Evolutionary conservation across 2,329 filamentous ascomycete genomes (phyloP), one percentile per base, ranked within the genome.

Genomic region (Monosporascus sp.): DNA sequence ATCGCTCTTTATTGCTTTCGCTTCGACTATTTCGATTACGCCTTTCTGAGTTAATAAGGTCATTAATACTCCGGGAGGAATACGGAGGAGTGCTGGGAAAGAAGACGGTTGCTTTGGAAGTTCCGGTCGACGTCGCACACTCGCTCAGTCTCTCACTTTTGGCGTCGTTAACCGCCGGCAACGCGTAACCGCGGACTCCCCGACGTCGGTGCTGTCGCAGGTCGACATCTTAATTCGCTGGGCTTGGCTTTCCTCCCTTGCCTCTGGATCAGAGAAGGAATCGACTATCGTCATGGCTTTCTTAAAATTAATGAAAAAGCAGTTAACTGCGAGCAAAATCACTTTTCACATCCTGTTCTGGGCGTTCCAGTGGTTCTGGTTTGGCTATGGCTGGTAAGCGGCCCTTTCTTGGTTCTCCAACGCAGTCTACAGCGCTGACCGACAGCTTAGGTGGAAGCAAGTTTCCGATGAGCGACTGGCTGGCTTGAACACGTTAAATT

Each of bases 341-440:
- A 55, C 88, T 48, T 96, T 95, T 71, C 88, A 95, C 69, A 63
- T 90, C 59, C 70, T 94, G 49, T 96, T 95, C 69, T 93, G 91
- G 85, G 80, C 79, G 3, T 75, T 90, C 43, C 91, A 96, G 67
- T 84, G 84, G 71, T 86, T 78, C 24, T 70, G 95, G n/a, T 96
- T 96, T 69, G 87, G 81, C 43, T 82, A 85, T 64, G 91, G 91
- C 80, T 96, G 91, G 91, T 44, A 22, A 24, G 41, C 20, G 19
- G 5, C 11, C 41, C 2, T 44, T 31, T 31, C 9, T 31, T 31
- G 27, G 27, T 31, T 31, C 27, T 31, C 27, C 24, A 1, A 26
- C 14, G 27, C 27, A 14, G 27, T 31, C 27, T 31, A 31, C 41
- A 19, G 7, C 31, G 24, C 38, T 49, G 14, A 59, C 49, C 44